Conservation (phyloP, 805 yeast genomes). For the Ogataea trehaloabstinens region DNA sequence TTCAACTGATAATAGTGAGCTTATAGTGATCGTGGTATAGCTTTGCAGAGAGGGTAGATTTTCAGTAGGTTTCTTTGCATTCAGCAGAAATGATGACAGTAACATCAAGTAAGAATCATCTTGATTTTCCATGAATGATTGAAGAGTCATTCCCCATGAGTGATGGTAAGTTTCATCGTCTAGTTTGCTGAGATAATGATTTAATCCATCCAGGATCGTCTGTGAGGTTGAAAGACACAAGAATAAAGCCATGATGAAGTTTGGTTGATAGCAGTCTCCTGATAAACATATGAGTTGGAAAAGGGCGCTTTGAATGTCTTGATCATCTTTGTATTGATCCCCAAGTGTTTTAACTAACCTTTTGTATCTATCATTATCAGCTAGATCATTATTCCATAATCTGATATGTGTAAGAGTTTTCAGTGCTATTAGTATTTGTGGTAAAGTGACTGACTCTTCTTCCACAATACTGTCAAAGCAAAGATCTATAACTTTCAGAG, state of each 20-base stretch:
- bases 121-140: neutral
- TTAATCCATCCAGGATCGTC: conserved; percentile 4
- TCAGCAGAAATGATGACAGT: conserved; percentile 7
- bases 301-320: conserved; percentile 8
- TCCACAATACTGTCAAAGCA: conserved; percentile 1
- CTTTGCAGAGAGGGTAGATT: conserved; percentile 6
- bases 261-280: conserved; percentile 7
- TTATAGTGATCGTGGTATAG: conserved; percentile 32
- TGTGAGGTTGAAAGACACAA: conserved; percentile 12
- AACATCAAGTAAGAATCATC: conserved; percentile 4
- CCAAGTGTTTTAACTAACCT: conserved; percentile 15
- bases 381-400: conserved; percentile 1
- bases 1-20: conserved; percentile 21
- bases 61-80: conserved; percentile 4
- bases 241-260: conserved; percentile 23
- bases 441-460: neutral
- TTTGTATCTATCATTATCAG: conserved; percentile 4
- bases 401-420: conserved; percentile 14
- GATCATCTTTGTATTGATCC: neutral
- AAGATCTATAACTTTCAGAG: neutral
- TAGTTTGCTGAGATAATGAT: conserved; percentile 8
- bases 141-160: conserved; percentile 12
- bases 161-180: conserved; percentile 1
- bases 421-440: conserved; percentile 15
- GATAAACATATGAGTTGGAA: conserved; percentile 18